A percentile compares a stretch with the other conserved stretches of the same genome.
Evolutionary conservation across 2,329 filamentous ascomycete genomes (phyloP).

Genomic region (Chaetomium globosum): DNA sequence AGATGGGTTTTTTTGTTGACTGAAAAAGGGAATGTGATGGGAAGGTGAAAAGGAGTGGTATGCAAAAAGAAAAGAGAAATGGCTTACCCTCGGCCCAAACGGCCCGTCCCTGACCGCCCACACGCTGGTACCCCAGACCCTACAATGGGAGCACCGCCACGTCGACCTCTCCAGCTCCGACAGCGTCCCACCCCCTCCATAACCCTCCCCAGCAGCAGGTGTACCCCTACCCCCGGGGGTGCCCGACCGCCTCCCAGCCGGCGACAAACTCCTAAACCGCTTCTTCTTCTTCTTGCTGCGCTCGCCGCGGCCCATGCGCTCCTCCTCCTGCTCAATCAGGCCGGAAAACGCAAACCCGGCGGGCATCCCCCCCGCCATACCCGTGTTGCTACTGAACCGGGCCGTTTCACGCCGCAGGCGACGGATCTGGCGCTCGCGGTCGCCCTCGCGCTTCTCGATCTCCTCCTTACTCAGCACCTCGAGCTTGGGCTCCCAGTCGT

Average conservation of each 20-base stretch:
- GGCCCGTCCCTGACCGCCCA: conserved; percentile 96
- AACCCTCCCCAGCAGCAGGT: conserved; percentile 71
- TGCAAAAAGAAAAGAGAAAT: neutral
- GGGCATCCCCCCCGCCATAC: conserved; percentile 76
- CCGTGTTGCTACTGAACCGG: conserved; percentile 82
- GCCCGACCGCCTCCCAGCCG: conserved; percentile 56
- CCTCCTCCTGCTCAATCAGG: conserved; percentile 64
- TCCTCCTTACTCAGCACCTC: conserved; percentile 88
- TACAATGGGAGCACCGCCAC: conserved; percentile 89
- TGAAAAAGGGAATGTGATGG: neutral
- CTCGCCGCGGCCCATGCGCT: conserved; percentile 88
- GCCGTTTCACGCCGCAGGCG: conserved; percentile 87
- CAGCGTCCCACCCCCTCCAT: conserved; percentile 66
- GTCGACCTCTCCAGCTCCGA: conserved; percentile 75
- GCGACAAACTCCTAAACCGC: conserved; percentile 81
- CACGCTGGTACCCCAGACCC: conserved; percentile 83
- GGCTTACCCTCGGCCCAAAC: conserved; percentile 74
- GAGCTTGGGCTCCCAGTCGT: conserved; percentile 82
- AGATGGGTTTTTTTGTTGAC: conserved; percentile 15
- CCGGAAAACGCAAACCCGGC: conserved; percentile 55
- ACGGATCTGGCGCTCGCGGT: conserved; percentile 87
- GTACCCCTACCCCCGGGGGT: conserved; percentile 75
- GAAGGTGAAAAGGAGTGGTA: neutral
- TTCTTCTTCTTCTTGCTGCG: conserved; percentile 97
- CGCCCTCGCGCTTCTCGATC: conserved; percentile 94